Evolutionary conservation across 768 basidiomycete species (phyloP).

Genomic region (Leccinum olivaceopallidum): DNA sequence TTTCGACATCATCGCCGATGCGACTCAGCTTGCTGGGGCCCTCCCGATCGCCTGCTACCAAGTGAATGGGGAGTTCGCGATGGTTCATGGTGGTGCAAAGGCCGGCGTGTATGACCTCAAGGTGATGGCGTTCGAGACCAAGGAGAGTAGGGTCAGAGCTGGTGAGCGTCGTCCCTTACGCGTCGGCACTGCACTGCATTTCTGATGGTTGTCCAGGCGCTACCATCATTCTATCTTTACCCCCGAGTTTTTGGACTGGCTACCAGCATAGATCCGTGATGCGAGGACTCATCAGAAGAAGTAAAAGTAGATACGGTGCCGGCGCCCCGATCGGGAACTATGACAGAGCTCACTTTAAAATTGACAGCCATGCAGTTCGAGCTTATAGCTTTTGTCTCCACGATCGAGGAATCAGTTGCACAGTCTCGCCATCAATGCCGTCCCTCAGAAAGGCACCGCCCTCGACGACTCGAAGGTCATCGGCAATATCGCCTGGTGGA

Average conservation of each 20-base stretch:
- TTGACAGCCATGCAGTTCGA: too few relatives aligned
- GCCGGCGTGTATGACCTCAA: conserved; percentile 93
- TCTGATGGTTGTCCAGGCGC: conserved; percentile 58
- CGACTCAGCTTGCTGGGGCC: conserved; percentile 74
- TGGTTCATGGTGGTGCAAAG: conserved; percentile 91
- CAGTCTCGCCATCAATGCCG: too few relatives aligned
- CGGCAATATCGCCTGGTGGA: too few relatives aligned
- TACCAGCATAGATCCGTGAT: conserved; percentile 37
- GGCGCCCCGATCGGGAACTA: too few relatives aligned
- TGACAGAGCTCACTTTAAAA: too few relatives aligned
- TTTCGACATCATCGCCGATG: conserved; percentile 93
- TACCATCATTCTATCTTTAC: conserved; percentile 88
- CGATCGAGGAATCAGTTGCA: too few relatives aligned
- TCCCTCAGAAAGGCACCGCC: too few relatives aligned
- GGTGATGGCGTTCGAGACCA: conserved; percentile 92
- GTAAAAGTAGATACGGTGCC: background rate
- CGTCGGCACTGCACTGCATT: background rate
- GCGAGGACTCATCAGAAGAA: background rate
- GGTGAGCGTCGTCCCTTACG: conserved; percentile 48
- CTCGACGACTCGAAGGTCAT: too few relatives aligned
- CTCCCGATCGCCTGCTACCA: conserved; percentile 97
- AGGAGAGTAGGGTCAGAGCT: conserved; percentile 89
- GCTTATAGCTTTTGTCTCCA: too few relatives aligned
- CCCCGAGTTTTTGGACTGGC: conserved; percentile 92
- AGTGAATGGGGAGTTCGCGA: conserved; percentile 97